Evolutionary conservation across 345 rosid species (phyloP).

Genomic region (Salix arbutifolia): DNA sequence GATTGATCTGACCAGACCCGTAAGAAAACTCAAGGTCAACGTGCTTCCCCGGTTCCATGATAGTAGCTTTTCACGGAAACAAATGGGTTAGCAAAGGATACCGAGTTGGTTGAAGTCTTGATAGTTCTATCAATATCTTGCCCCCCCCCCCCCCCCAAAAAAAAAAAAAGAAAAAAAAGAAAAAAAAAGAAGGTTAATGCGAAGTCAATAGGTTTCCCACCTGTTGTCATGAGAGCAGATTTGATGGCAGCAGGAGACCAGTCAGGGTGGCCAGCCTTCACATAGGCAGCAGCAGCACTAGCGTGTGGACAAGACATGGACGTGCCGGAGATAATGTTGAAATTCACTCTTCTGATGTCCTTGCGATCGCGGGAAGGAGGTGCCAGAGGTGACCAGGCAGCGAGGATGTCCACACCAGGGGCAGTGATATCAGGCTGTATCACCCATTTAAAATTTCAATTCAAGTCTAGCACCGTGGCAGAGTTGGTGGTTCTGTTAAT

Average conservation of each 20-base stretch:
- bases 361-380: background rate
- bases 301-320: slow-evolving; percentile 36
- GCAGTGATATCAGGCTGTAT: slow-evolving; percentile 33
- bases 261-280: slow-evolving; percentile 30
- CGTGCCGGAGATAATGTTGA: slow-evolving; percentile 27
- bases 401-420: slow-evolving; percentile 31
- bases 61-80: background rate
- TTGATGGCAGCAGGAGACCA: slow-evolving; percentile 28
- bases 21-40: slow-evolving; percentile 15
- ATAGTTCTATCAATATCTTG: too few relatives aligned
- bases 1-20: slow-evolving; percentile 20
- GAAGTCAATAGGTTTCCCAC: slow-evolving; percentile 1
- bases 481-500: background rate
- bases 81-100: background rate
- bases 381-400: slow-evolving; percentile 30
- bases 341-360: slow-evolving; percentile 12
- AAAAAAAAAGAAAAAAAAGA: too few relatives aligned
- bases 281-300: slow-evolving; percentile 31
- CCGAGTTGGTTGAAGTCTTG: background rate
- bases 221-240: slow-evolving; percentile 27
- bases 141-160: background rate
- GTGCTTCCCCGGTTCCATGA: slow-evolving; percentile 12
- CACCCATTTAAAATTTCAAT: background rate
- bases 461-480: background rate
- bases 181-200: too few relatives aligned